Evolutionary conservation across 169 alveolate species (phyloP), one percentile per base, ranked within the genome.

Genomic region (Eimeria sp.): DNA sequence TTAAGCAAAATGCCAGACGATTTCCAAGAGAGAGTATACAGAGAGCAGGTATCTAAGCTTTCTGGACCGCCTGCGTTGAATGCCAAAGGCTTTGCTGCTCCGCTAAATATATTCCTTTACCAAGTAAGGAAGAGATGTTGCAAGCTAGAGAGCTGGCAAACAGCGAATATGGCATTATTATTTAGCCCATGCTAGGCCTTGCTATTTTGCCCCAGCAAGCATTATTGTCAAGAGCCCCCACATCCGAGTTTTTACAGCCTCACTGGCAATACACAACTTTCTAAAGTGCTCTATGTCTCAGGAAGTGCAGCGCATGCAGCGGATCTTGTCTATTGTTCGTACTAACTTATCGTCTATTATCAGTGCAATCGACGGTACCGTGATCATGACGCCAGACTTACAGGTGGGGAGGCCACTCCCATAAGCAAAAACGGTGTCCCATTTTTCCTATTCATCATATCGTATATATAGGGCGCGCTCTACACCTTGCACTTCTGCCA

Each of bases 291-390:
- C 20, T 4, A 9, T 60, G 25, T 25, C 27, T 4, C 99, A 99
- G 98, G 99, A 99, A 98, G 97, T 99, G 80, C 98, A 99, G 97
- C 98, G 99, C 91, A 98, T 99, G 98, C 99, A 99, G 98, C 98
- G 97, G 93, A 99, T 99, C 89, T 97, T 99, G 62, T 98, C 98
- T 90, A 98, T 98, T 58, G 99, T 99, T 77, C 98, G 99, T 93
- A 97, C 97, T 52, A 98, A 99, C 62, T 97, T 98, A 95, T 97
- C 97, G 88, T 98, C 98, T 90, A 98, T 99, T 76, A 98, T 98
- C 83, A 98, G 98, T 82, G 99, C 99, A 76, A 98, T 99, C 60
- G 99, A 99, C 89, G 99, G 99, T 95, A 96, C 99, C 68, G 98
- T 98, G 95, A 98, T 99, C 96, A 98, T 99, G 99, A 98, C 99